Evolutionary conservation across 805 yeast species (phyloP).

Genomic region (Candida stauntonica): DNA sequence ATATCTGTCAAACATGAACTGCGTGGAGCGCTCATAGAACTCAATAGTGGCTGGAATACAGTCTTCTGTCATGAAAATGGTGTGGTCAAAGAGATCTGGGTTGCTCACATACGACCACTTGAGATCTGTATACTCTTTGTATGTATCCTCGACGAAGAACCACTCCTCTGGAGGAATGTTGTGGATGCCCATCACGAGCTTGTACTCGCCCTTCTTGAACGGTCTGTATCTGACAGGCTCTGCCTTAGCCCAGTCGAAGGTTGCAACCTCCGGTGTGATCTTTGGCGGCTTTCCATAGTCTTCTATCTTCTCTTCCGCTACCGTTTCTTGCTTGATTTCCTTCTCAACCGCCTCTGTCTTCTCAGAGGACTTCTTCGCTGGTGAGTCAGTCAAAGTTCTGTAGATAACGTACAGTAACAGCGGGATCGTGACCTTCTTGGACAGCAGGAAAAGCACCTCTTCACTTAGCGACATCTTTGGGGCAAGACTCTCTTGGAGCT

Average conservation of each 20-base stretch:
- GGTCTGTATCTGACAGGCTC: slow-evolving; percentile 50
- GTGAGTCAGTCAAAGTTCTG: slow-evolving; percentile 3
- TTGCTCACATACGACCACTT: slow-evolving; percentile 33
- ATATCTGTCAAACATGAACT: slow-evolving; percentile 23
- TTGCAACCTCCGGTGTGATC: slow-evolving; percentile 22
- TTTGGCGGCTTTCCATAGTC: not conserved
- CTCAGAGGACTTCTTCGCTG: not conserved
- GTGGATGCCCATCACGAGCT: slow-evolving; percentile 59
- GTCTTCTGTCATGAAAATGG: slow-evolving; percentile 32
- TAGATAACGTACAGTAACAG: slow-evolving; percentile 19
- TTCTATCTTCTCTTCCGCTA: not conserved
- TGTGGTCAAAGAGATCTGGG: slow-evolving; percentile 31
- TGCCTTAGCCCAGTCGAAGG: slow-evolving; percentile 40
- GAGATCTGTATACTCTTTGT: slow-evolving; percentile 39
- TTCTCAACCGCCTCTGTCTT: not conserved
- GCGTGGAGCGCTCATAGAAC: slow-evolving; percentile 22
- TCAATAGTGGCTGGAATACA: slow-evolving; percentile 22
- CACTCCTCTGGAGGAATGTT: slow-evolving; percentile 47
- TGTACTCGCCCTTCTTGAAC: slow-evolving; percentile 55
- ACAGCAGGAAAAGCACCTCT: slow-evolving; percentile 3
- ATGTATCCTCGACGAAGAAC: slow-evolving; percentile 59
- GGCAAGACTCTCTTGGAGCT: no score
- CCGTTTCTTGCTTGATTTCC: not conserved
- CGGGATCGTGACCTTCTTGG: slow-evolving; percentile 25
- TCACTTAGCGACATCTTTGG: not conserved